Evolutionary conservation across 768 basidiomycete genomes (phyloP), one percentile per base, ranked within the genome.

Genomic region (Auriculariales sp.): DNA sequence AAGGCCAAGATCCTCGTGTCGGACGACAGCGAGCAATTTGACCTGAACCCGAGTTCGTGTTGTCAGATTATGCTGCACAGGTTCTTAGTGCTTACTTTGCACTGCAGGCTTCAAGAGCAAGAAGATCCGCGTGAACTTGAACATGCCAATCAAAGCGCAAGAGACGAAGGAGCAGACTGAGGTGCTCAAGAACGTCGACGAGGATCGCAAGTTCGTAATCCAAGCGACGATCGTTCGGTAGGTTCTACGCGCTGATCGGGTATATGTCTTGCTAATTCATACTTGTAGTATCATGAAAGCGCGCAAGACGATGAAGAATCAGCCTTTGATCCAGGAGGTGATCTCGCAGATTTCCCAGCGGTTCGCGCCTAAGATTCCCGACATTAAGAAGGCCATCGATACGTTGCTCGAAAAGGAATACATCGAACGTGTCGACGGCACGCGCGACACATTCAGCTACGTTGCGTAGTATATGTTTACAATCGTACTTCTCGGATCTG

Each of bases 351-450:
- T 93, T 56, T 81, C 85, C 6, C 77, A 83, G 57, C 77, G 90
- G 47, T 93, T 93, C 65, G 77, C 84, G 6, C 93, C 94, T 22
- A 92, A 90, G 71, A 87, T 97, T 48, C 81, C 89, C 2, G 92
- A 95, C 61, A 92, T 98, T 68, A 98, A 98, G 67, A 93, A 87
- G 84, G 87, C 89, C 3, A 94, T 97, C 52, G 91, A 94, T 61
- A 80, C 80, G 12, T 69, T 98, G 17, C 70, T 97, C 45, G 94
- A 97, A 69, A 94, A 94, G 68, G 94, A 99, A 63, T 99, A 97
- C 64, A 85, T 99, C 57, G 93, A 98, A 61, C 82, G 94, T 28
- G 83, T 90, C 12, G 89, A 91, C 19, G 87, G 83, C 10, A 80
- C 83, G n/a, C 82, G 84, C 60, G 91, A 94, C 66, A 85, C 85